Percentiles rank a stretch among this genome's conserved stretches.
Evolutionary conservation across 768 basidiomycete species (phyloP).

Genomic region (Dioszegia aurantiaca): DNA sequence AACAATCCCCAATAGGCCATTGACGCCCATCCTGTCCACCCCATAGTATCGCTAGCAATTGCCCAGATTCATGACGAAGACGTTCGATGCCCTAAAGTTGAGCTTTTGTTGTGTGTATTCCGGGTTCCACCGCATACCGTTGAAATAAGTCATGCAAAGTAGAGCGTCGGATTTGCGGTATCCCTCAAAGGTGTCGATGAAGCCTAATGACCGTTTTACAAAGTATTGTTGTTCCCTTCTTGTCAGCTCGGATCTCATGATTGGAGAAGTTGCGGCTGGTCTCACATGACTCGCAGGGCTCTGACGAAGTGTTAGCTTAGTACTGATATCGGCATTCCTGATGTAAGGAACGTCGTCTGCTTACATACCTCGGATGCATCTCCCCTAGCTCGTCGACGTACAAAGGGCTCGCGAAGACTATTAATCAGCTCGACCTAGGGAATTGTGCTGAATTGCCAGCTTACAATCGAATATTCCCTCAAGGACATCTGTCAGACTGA

Average conservation of each 20-base stretch:
- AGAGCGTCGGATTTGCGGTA: constrained; percentile 37
- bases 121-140: constrained; percentile 30
- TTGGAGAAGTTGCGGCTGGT: too few relatives aligned
- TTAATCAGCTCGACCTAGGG: neutral
- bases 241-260: constrained; percentile 3
- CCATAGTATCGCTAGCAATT: constrained; percentile 22
- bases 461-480: constrained; percentile 35
- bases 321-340: neutral
- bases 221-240: constrained; percentile 39
- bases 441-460: neutral
- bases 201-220: constrained; percentile 30
- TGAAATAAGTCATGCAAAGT: constrained; percentile 22
- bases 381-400: constrained; percentile 40
- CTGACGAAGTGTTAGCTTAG: constrained; percentile 9
- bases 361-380: constrained; percentile 37
- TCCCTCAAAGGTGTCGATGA: constrained; percentile 29
- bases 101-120: constrained; percentile 15
- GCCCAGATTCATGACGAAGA: constrained; percentile 25
- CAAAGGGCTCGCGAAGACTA: constrained; percentile 35
- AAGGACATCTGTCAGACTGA: constrained; percentile 34
- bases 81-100: constrained; percentile 29
- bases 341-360: too few relatives aligned
- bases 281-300: constrained; percentile 33
- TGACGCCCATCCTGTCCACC: too few relatives aligned
- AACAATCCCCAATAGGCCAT: too few relatives aligned